Base-by-base conservation (phyloP, 2,329 filamentous ascomycete genomes). In the Aspergillus thermomutatus region DNA sequence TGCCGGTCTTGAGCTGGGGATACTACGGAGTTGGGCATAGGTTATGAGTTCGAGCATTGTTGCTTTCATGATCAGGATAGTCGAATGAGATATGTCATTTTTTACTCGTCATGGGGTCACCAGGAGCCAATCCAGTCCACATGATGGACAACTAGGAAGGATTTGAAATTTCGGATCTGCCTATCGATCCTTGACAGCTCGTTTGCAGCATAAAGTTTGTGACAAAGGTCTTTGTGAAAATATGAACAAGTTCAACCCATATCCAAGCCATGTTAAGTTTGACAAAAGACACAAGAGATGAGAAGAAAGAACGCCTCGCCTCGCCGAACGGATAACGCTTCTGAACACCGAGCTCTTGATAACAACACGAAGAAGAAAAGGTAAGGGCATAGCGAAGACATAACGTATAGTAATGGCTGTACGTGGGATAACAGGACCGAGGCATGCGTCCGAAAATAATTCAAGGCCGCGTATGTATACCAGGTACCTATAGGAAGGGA, bases 301-400 rank as follows among this genome's bases (percentile, higher is more conserved):
- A 47, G 57, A 60, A 54, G 55, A 62, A 49, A 52, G 37, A 52
- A 34, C 61, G 60, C 64, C 67, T 65, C 60, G 63, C 60, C 60
- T 53, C 37, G 50, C 55, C 59, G 56, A 57, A 63, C 51, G 61
- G 40, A 51, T 55, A 60, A 66, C 67, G 67, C 67, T 69, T 67
- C 65, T 66, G 59, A 69, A 72, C 67, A 68, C 67, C 62, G 54
- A 59, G 62, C 50, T 64, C 61, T 61, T 60, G 50, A 60, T 28
- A 49, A 28, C 41, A 53, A 26, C 45, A 54, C 50, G 47, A 55
- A 56, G 50, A 48, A 53, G 23, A 60, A 26, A 53, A 52, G 28
- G n/a, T 8, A 21, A 17, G 23, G 28, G 14, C 31, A 34, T 53
- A 40, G 48, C 43, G n/a, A 41, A 41, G 41, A 45, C 28, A 53